These are phyloP conservation scores for Lachnellula subtilissima DNA, from an alignment of 2,329 filamentous ascomycete species.

Conservation along the genomic window DNA sequence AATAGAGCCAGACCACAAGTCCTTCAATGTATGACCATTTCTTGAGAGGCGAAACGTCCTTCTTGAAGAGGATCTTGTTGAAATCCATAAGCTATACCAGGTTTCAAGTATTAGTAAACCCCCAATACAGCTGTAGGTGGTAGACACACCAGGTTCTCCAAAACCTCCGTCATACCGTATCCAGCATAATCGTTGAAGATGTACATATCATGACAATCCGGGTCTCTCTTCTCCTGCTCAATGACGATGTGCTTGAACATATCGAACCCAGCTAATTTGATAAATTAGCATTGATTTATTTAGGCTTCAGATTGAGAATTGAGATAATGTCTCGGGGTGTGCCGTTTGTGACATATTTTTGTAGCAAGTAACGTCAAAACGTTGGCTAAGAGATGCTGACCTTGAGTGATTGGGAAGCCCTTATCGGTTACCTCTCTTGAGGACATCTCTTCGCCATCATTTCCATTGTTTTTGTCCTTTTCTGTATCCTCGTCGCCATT, in stretches of 20 bases:
- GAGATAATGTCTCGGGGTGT: background rate
- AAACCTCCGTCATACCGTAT: conserved; percentile 11
- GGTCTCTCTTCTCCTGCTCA: conserved; percentile 9
- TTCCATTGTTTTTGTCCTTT: background rate
- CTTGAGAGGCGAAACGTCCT: conserved; percentile 9
- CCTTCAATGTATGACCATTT: conserved; percentile 14
- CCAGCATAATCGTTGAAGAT: conserved; percentile 13
- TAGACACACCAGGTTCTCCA: conserved; percentile 12
- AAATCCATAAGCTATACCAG: conserved; percentile 7
- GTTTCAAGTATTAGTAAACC: background rate
- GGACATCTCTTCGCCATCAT: background rate
- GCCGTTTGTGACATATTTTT: background rate
- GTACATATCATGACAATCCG: conserved; percentile 9
- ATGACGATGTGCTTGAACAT: conserved; percentile 1
- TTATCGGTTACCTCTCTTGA: background rate
- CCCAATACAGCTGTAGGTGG: background rate
- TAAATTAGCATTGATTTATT: background rate
- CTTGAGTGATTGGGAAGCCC: conserved; percentile 1
- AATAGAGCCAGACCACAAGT: background rate
- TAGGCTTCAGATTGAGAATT: background rate
- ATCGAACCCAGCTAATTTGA: background rate
- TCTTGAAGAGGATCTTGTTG: conserved; percentile 16
- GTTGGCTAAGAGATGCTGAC: background rate
- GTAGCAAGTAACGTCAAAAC: background rate
- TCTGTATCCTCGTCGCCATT: background rate